Evolutionary conservation across 148 eudicot species (phyloP), one percentile per base, ranked within the genome.

Genomic region (Pouteria glomerata): DNA sequence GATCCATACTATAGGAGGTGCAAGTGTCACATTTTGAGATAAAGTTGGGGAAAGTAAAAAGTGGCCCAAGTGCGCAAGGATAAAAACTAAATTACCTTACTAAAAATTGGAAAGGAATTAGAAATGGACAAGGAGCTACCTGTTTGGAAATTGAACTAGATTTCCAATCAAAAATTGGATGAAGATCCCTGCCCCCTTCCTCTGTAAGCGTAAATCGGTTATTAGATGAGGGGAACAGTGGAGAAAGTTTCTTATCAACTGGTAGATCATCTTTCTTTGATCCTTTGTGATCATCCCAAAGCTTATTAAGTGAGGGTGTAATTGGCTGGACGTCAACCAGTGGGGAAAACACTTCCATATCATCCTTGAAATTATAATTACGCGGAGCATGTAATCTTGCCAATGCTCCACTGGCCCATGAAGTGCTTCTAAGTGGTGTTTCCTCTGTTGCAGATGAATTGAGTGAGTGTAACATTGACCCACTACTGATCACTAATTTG

Each of bases 291-390:
- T 78, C 85, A 78, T 77, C 81, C 98, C 98, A 95, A 23, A 91
- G 79, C 79, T 85, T 91, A 80, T 91, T 88, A 63, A 86, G 82
- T 33, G 94, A 85, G 34, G 97, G 97, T 48, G 97, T 91, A 57
- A 87, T 82, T 69, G 99, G 94, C 74, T 89, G 96, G 69, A 95
- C 89, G 47, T 95, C 97, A 59, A 92, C 89, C 72, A 91, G 90
- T 27, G 99, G 99, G 66, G 99, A 95, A 71, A 95, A 95, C n/a
- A 95, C 89, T 48, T 92, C 96, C 99, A 95, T 95, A 65, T 91
- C 97, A 83, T 95, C 99, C 81, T 85, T 89, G 64, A 86, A 79
- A 78, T 84, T 88, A 79, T 80, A 79, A n/a, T n/a, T n/a, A 76
- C 96, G 82, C 77, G 93, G 60, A 51, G 94, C 85, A 78, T 86